Evolutionary conservation across 805 yeast genomes (phyloP).

Genomic region (Yamadazyma sp.): DNA sequence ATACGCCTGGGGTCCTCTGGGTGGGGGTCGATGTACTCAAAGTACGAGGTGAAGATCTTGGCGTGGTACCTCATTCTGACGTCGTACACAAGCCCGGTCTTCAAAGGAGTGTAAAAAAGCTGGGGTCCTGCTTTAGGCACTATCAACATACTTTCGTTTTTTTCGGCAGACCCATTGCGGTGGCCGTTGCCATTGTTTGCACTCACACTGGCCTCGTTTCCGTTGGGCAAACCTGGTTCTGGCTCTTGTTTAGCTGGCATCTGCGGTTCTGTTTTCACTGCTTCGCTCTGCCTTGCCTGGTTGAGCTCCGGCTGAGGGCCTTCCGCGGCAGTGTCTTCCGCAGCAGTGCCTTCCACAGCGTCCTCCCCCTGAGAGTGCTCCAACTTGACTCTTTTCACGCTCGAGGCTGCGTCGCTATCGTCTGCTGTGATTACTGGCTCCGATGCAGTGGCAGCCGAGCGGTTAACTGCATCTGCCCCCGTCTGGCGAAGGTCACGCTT

Average conservation of each 20-base stretch:
- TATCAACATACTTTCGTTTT: slow-evolving; percentile 9
- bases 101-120: slow-evolving; percentile 68
- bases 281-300: background rate
- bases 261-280: background rate
- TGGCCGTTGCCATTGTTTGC: background rate
- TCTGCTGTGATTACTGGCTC: no score
- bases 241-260: no score
- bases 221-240: no score
- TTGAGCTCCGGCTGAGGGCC: no score
- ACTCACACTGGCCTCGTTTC: no score
- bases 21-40: slow-evolving; percentile 95
- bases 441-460: slow-evolving; percentile 4
- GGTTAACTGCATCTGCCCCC: background rate
- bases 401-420: no score
- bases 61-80: slow-evolving; percentile 98
- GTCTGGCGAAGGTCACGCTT: slow-evolving; percentile 3
- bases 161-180: slow-evolving; percentile 1
- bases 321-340: no score
- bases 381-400: background rate
- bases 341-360: no score
- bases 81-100: slow-evolving; percentile 94
- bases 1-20: slow-evolving; percentile 98
- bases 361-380: no score
- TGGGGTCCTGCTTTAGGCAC: slow-evolving; percentile 67
- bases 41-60: slow-evolving; percentile 85